Percentiles rank a stretch among this genome's conserved stretches.
Conservation (phyloP, 2,329 filamentous ascomycete species). For the Aspergillus sp. region DNA sequence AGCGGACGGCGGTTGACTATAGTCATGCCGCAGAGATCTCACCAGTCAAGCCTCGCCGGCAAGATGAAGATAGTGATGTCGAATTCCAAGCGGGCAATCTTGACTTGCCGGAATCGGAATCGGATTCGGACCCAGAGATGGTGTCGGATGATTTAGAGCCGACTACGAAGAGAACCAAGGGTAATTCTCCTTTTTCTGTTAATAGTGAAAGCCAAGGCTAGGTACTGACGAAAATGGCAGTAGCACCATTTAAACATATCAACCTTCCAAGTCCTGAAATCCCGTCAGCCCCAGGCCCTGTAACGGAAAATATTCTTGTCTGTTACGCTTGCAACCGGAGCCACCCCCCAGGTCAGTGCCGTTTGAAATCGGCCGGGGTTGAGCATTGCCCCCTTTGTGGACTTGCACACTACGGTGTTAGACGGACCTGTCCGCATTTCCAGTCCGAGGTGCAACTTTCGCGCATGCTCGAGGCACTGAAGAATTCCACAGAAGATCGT, state of each 20-base stretch:
- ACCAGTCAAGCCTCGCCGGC: slow-evolving; percentile 16
- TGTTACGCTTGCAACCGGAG: slow-evolving; percentile 50
- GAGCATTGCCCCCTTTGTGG: slow-evolving; percentile 61
- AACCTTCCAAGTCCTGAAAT: slow-evolving; percentile 4
- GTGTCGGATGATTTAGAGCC: slow-evolving; percentile 21
- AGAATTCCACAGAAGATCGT: slow-evolving; percentile 50
- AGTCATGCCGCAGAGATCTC: slow-evolving; percentile 11
- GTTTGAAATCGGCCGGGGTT: slow-evolving; percentile 51
- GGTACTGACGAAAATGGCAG: slow-evolving; percentile 15
- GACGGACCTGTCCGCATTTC: slow-evolving; percentile 56
- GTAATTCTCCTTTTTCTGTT: slow-evolving; percentile 5
- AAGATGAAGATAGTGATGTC: slow-evolving; percentile 20
- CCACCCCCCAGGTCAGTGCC: slow-evolving; percentile 56
- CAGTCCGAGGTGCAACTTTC: slow-evolving; percentile 57
- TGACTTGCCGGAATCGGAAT: slow-evolving; percentile 16
- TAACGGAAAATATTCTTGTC: neutral
- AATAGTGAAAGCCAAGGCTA: neutral
- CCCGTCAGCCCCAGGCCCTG: slow-evolving; percentile 7
- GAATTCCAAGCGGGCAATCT: slow-evolving; percentile 27
- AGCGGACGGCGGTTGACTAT: slow-evolving; percentile 49
- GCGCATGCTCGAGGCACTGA: slow-evolving; percentile 57
- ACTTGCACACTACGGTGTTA: slow-evolving; percentile 52
- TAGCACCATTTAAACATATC: slow-evolving; percentile 34
- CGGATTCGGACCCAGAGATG: slow-evolving; percentile 13
- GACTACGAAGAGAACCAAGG: slow-evolving; percentile 12